Percentiles rank a stretch among this genome's conserved stretches.
phyloP scores from a whole-genome alignment of 2,329 filamentous ascomycete genomes.

The Huntiella bhutanensis region DNA sequence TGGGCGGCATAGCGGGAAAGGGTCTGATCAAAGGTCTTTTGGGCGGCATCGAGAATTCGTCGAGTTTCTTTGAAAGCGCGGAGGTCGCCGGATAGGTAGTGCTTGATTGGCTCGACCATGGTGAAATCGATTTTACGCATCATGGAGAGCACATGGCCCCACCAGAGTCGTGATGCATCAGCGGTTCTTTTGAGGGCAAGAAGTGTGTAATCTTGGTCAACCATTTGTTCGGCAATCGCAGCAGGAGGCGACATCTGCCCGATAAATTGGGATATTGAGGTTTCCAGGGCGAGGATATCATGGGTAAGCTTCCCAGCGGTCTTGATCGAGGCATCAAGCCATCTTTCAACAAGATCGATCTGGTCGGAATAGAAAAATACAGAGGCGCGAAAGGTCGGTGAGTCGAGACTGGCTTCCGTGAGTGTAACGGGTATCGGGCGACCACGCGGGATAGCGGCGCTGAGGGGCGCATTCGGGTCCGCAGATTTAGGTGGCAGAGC shows the following conservation, averaged over 20 bases:
- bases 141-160: constrained; percentile 53
- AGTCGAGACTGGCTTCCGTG: constrained; percentile 91
- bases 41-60: constrained; percentile 54
- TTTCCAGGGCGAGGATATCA: constrained; percentile 56
- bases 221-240: constrained; percentile 58
- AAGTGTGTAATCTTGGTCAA: constrained; percentile 91
- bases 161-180: constrained; percentile 76
- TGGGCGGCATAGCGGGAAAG: constrained; percentile 68
- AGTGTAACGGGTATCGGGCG: constrained; percentile 55
- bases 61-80: constrained; percentile 72
- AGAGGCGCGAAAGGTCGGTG: constrained; percentile 81
- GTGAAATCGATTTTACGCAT: constrained; percentile 60
- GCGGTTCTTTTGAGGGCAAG: constrained; percentile 69
- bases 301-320: constrained; percentile 36
- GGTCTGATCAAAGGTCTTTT: constrained; percentile 68
- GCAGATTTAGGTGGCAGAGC: neutral
- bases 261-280: constrained; percentile 59
- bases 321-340: constrained; percentile 50
- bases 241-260: constrained; percentile 54
- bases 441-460: constrained; percentile 14
- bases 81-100: constrained; percentile 62
- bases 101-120: constrained; percentile 63
- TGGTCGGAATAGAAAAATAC: constrained; percentile 78
- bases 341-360: constrained; percentile 75
- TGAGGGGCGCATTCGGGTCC: neutral